Evolutionary conservation across 1,139 yeast genomes (phyloP), one percentile per base, ranked within the genome.

Genomic region (Dujonia santamariae): DNA sequence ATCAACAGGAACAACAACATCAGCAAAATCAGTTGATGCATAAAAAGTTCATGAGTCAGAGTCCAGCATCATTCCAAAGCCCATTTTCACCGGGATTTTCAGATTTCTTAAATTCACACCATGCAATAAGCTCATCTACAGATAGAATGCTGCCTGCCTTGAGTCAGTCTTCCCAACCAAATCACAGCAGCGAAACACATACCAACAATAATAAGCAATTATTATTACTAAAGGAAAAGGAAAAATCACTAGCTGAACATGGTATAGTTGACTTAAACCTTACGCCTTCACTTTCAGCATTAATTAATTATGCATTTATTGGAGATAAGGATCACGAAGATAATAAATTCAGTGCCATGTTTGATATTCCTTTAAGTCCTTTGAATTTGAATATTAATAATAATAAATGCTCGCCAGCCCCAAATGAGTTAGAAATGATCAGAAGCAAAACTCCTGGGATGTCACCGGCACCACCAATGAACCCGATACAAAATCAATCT

Each of bases 251-350:
- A n/a, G 5, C 19, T n/a, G 15, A 19, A 7, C 2, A 24, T 16
- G 31, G 28, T 11, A 19, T 39, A 13, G 25, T 37, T 5, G 56
- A 57, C 22, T 34, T 55, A 5, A 50, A 52, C 30, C 44, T 61
- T 11, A 60, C 74, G 3, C 78, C 78, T 1, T 58, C 72, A 1
- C 54, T 71, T 25, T 63, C 77, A 0, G 69, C 73, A 1, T 48
- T 72, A 23, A 63, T 72, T 20, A 63, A 57, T 32, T 50, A 55
- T 40, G 76, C 77, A 5, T 69, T 71, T 43, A 63, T 66, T 4
- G 59, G 52, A 33, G 56, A 56, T 34, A 61, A 60, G 24, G 61
- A 52, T 13, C 28, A 23, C 3, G 45, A 41, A 7, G 33, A 26
- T 3, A 23, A 33, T 15, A 45, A 39, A 21, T 22, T 39, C 17